Conservation (phyloP, 2,329 filamentous ascomycete species). For the Penicillium sp. region DNA sequence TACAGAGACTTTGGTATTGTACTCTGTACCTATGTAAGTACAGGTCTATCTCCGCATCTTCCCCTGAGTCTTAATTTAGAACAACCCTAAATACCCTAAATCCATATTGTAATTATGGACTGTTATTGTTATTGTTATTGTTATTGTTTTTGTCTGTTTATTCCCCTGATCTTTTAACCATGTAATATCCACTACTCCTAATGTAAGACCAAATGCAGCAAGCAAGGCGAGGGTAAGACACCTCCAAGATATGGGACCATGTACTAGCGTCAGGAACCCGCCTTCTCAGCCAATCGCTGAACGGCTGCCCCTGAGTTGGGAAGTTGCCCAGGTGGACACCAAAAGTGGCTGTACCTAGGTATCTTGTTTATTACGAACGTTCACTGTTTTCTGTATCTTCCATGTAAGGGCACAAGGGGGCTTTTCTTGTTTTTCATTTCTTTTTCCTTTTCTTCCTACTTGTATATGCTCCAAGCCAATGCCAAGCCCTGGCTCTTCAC, state of each 20-base stretch:
- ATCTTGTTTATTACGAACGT: neutral
- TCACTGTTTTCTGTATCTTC: neutral
- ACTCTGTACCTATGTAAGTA: neutral
- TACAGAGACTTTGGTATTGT: neutral
- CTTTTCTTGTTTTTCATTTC: neutral
- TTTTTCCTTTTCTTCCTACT: neutral
- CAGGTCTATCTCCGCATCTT: constrained; percentile 5
- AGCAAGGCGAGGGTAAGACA: constrained; percentile 15
- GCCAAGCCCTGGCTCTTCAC: neutral
- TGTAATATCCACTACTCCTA: neutral
- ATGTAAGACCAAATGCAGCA: constrained; percentile 1
- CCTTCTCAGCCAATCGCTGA: constrained; percentile 14
- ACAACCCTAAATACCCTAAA: neutral
- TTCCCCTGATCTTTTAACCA: neutral
- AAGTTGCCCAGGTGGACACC: neutral
- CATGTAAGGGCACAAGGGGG: constrained; percentile 4
- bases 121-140: constrained; percentile 3
- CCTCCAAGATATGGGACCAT: neutral
- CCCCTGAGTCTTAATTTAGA: constrained; percentile 15
- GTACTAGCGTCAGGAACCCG: constrained; percentile 24
- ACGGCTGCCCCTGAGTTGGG: constrained; percentile 16
- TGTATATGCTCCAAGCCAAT: neutral
- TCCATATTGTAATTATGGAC: too few relatives aligned
- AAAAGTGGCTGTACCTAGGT: constrained; percentile 2
- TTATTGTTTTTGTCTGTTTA: neutral